Evolutionary conservation across 2,329 filamentous ascomycete species (phyloP), one percentile per base, ranked within the genome.

Genomic region (Drechslerella dactyloides): DNA sequence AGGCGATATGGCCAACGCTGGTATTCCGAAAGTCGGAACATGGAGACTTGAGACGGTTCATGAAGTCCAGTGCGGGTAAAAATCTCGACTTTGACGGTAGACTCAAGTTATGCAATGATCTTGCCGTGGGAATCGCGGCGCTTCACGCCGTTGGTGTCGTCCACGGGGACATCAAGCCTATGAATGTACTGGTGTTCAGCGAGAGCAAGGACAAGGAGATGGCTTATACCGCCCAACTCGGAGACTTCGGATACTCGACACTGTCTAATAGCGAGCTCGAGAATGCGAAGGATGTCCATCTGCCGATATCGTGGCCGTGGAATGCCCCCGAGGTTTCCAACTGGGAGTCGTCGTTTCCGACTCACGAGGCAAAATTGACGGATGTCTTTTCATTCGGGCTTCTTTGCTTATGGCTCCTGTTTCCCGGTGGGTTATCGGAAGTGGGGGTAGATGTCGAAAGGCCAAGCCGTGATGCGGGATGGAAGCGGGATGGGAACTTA

Each of bases 141-240:
- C 62, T 74, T 5, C 74, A 74, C 42, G 48, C 56, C 13, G 60
- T 44, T 11, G 19, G 17, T 8, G 60, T 74, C 10, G 62, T 74
- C n/a, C 69, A 75, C 40, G 69, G 73, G 1, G 73, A 75, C 56
- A 64, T 75, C 13, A 74, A 74, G 51, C 54, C 62, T 19, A 70
- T 73, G 46, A 74, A 75, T 46, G 33, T 69, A 3, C 53, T 75
- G 17, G 27, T 74, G 17, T 73, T 74, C 46, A 54, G 60, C n/a
- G 30, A 56, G 15, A 19, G 35, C 2, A 40, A 66, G 19, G 37
- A 33, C 8, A 33, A 33, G 27, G 27, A 33, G 27, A 33, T 8
- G 27, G 44, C 13, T 55, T 35, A 21, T 54, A 40, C 53, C 51
- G 61, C 11, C 40, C 64, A 13, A 64, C 59, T 40, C 53, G 66